Conservation (phyloP, 495 filamentous ascomycete genomes). For the Neurospora pannonica region DNA sequence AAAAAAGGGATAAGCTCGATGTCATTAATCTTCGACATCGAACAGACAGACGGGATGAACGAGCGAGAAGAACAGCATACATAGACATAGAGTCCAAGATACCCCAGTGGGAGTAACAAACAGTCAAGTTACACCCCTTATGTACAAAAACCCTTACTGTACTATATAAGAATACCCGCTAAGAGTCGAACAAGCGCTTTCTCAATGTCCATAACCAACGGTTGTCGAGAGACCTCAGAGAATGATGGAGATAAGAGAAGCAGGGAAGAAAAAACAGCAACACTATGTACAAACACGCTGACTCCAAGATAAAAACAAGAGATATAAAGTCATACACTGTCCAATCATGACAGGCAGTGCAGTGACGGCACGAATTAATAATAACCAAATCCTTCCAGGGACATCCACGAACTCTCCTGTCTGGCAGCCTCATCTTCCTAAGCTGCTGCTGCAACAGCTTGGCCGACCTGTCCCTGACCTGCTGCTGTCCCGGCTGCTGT, state of each 20-base stretch:
- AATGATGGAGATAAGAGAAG: not conserved
- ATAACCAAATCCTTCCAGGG: not conserved
- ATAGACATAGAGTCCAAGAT: not conserved
- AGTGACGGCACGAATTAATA: not conserved
- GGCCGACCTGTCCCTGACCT: not conserved
- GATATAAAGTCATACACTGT: not conserved
- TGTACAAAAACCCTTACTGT: not conserved
- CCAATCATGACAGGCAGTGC: not conserved
- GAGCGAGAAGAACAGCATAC: not conserved
- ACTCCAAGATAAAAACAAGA: not conserved
- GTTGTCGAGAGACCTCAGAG: not conserved
- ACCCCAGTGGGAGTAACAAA: not conserved
- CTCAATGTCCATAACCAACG: not conserved
- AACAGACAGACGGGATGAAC: not conserved
- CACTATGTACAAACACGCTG: not conserved
- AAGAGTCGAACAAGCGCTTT: not conserved
- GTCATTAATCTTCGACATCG: not conserved
- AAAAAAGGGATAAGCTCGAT: not conserved
- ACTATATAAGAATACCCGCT: not conserved
- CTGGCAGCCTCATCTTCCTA: not conserved
- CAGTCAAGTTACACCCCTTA: not conserved
- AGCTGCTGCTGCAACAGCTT: not conserved
- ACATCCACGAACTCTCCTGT: not conserved
- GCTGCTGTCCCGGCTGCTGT: conserved; percentile 2
- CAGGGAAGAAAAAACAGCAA: not conserved